Base-by-base conservation (phyloP, 2,329 filamentous ascomycete species). In the Anisogramma anomala region DNA sequence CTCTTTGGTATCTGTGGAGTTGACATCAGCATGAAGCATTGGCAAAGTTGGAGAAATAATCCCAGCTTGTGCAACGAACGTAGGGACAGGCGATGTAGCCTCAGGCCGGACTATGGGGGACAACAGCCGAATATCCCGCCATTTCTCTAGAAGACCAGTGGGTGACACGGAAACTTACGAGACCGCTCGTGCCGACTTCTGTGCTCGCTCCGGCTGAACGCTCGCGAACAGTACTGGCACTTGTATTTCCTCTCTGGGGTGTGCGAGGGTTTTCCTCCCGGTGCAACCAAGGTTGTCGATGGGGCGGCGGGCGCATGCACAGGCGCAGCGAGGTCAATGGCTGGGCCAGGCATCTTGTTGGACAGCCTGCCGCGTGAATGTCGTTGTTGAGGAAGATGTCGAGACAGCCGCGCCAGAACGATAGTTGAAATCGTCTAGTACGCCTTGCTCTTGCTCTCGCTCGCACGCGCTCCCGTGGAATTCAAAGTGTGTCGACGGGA, bases 211-310 rank as follows among this genome's bases (percentile, higher is more conserved):
- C 91, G 76, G 68, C 88, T 95, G 64, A 98, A 98, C 50, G 91
- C 91, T 64, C 91, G 77, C 67, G 88, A 88, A 71, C 91, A 96
- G 66, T 94, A 96, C 71, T 94, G 87, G 69, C 91, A 98, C 65
- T 96, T 95, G 78, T 98, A 98, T 67, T 95, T 94, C 72, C 93
- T 89, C 71, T 96, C 91, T 42, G 88, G 86, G 54, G 78, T 81
- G 54, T 80, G 67, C 48, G 82, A 71, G 52, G 81, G 65, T 67
- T 93, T 94, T 64, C 84, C 79, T 37, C 18, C 32, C 57, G 81
- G 73, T 23, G 22, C 22, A 54, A 76, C 74, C 59, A 82, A 74
- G 58, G 79, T 75, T 38, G 45, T 34, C n/a, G 45, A 44, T 58
- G 85, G 76, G 58, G 77, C 68, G 58, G 76, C 72, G 54, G 76